Evolutionary conservation across 768 basidiomycete species (phyloP).

Genomic region (Boletus sp.): DNA sequence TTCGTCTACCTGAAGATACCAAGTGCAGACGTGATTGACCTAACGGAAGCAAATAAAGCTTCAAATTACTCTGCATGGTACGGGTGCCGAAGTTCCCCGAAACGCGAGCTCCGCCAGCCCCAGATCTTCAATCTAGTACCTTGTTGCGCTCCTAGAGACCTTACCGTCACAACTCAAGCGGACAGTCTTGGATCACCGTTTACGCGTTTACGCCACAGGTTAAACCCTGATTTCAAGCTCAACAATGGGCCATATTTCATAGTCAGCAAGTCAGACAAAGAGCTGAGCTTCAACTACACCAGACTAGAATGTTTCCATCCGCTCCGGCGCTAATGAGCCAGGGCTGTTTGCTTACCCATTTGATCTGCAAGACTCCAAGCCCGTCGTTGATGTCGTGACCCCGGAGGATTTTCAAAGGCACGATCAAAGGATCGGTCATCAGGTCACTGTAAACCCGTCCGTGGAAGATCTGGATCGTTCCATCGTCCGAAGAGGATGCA

Average conservation of each 20-base stretch:
- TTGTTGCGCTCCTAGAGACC: constrained; percentile 8
- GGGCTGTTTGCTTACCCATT: constrained; percentile 85
- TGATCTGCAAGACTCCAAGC: constrained; percentile 86
- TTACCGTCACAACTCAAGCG: constrained; percentile 6
- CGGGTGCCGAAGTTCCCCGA: background rate
- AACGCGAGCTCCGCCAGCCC: background rate
- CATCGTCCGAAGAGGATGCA: constrained; percentile 95
- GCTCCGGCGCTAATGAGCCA: constrained; percentile 94
- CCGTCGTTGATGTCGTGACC: constrained; percentile 87
- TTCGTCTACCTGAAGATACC: background rate
- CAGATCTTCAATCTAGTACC: background rate
- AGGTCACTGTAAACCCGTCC: constrained; percentile 91
- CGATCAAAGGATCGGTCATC: constrained; percentile 96
- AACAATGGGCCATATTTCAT: constrained; percentile 21
- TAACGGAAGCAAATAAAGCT: constrained; percentile 12
- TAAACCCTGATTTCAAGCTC: constrained; percentile 19
- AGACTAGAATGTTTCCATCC: constrained; percentile 83
- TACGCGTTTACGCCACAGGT: constrained; percentile 18
- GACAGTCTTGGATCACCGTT: constrained; percentile 2
- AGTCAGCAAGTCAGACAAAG: constrained; percentile 30
- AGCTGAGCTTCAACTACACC: constrained; percentile 63
- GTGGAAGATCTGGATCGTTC: constrained; percentile 96
- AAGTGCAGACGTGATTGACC: background rate
- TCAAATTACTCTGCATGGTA: background rate
- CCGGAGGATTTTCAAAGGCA: constrained; percentile 91